Base-by-base conservation (phyloP, 768 basidiomycete species). In the Pleurotus tuber-regium region DNA sequence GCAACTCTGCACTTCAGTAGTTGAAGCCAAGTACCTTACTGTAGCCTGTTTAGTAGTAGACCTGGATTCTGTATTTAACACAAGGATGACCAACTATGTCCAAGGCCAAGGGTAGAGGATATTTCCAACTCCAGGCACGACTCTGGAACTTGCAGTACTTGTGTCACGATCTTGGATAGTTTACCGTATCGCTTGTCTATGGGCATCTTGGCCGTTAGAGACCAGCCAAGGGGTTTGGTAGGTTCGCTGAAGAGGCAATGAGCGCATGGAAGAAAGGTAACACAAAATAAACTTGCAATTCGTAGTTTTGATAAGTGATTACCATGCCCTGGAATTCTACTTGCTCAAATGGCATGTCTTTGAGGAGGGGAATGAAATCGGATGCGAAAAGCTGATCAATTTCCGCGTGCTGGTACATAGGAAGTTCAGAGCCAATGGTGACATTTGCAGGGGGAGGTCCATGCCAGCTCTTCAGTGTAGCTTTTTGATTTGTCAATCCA, bases 221-320 rank as follows among this genome's bases (percentile, higher is more conserved):
- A 31, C 30, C 30, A 31, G 14, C 30, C 30, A 7, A 31, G 30
- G 30, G 30, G 30, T 14, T 31, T 31, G 14, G 30, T 31, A 31
- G 30, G 30, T 14, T 31, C 30, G 30, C 30, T 31, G 14, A 14
- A 14, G 14, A 31, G 14, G 14, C 14, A 14, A 31, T 31, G 30
- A 31, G 30, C 8, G 14, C 7, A 31, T 14, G 30, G 14, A 31
- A 7, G 30, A 31, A 31, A 31, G 14, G 14, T 14, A 31, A 31
- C 7, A 31, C 30, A 31, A 31, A 31, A 14, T 14, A 14, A 31
- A 31, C 30, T 7, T 31, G 14, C 30, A 31, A 31, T 19, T 46
- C 25, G 24, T 46, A 46, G 25, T 46, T 46, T 46, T 46, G 43
- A 29, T 46, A 46, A 11, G 43, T 46, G 43, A 46, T 11, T 8